Percentiles rank a stretch among this genome's conserved stretches.
phyloP scores from a whole-genome alignment of 2,329 filamentous ascomycete species.

The Dactylellina haptotyla region DNA sequence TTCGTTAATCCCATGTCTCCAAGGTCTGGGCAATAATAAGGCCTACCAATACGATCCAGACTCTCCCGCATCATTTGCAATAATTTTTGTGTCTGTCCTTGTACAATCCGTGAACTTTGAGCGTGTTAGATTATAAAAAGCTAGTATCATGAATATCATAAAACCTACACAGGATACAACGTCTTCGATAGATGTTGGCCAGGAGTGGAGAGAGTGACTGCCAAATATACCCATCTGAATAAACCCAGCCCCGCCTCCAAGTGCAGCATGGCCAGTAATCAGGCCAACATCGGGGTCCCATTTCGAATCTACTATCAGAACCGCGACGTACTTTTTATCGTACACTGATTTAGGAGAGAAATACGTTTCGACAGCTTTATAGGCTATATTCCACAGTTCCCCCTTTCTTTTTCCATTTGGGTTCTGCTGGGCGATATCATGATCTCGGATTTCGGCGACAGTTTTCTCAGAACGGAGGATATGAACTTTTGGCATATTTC shows the following conservation, averaged over 20 bases:
- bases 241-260: slow-evolving; percentile 79
- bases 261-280: slow-evolving; percentile 81
- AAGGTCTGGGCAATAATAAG: background rate
- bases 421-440: slow-evolving; percentile 82
- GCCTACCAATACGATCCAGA: slow-evolving; percentile 88
- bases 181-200: slow-evolving; percentile 87
- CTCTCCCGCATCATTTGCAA: slow-evolving; percentile 87
- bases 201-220: slow-evolving; percentile 90
- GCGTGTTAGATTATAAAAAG: background rate
- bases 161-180: slow-evolving; percentile 70
- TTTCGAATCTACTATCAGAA: slow-evolving; percentile 84
- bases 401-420: slow-evolving; percentile 74
- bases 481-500: slow-evolving; percentile 91
- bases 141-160: background rate
- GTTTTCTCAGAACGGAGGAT: slow-evolving; percentile 85
- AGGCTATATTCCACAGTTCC: slow-evolving; percentile 79
- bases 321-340: slow-evolving; percentile 89
- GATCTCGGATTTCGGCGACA: slow-evolving; percentile 80
- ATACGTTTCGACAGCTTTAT: slow-evolving; percentile 73
- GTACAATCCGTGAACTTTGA: slow-evolving; percentile 85
- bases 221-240: slow-evolving; percentile 85
- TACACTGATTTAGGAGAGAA: slow-evolving; percentile 62
- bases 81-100: slow-evolving; percentile 79
- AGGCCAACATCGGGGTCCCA: slow-evolving; percentile 79
- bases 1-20: background rate